Conservation (phyloP, 129 eudicot genomes). For the Pulicaria dysenterica region DNA sequence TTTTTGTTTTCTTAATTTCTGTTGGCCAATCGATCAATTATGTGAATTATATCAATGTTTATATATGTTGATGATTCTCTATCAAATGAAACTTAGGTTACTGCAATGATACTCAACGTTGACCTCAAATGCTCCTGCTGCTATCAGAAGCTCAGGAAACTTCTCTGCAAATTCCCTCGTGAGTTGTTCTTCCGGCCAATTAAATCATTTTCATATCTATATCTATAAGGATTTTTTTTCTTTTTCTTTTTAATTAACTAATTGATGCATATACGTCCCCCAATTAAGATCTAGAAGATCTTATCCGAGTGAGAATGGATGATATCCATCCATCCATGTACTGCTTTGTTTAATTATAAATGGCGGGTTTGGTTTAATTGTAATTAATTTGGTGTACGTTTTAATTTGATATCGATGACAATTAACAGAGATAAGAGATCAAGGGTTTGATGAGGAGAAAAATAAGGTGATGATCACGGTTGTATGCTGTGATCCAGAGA, state of each 20-base stretch:
- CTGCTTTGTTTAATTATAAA: too few species aligned
- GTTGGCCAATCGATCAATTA: too few species aligned
- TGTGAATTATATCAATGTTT: too few species aligned
- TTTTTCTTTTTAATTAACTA: neutral
- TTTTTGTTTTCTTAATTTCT: too few species aligned
- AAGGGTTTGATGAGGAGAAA: slow-evolving; percentile 63
- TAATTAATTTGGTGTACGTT: too few species aligned
- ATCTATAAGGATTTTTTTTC: neutral
- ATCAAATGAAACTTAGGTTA: too few species aligned
- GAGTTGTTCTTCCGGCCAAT: slow-evolving; percentile 10
- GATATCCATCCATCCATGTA: too few species aligned
- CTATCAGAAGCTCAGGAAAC: slow-evolving; percentile 79
- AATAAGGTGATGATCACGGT: slow-evolving; percentile 70
- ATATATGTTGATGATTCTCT: too few species aligned
- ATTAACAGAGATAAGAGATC: slow-evolving; percentile 81
- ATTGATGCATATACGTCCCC: neutral
- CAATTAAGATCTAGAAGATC: neutral
- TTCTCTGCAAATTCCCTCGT: slow-evolving; percentile 85
- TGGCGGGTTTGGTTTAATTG: slow-evolving; percentile 6
- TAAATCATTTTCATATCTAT: neutral
- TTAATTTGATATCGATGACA: too few species aligned
- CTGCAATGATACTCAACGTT: slow-evolving; percentile 72
- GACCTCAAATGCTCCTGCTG: slow-evolving; percentile 80
- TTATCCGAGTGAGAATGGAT: too few species aligned
- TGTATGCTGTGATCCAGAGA: slow-evolving; percentile 83